Base-by-base conservation (phyloP, 2,329 filamentous ascomycete species). In the Xylariaceae sp. region DNA sequence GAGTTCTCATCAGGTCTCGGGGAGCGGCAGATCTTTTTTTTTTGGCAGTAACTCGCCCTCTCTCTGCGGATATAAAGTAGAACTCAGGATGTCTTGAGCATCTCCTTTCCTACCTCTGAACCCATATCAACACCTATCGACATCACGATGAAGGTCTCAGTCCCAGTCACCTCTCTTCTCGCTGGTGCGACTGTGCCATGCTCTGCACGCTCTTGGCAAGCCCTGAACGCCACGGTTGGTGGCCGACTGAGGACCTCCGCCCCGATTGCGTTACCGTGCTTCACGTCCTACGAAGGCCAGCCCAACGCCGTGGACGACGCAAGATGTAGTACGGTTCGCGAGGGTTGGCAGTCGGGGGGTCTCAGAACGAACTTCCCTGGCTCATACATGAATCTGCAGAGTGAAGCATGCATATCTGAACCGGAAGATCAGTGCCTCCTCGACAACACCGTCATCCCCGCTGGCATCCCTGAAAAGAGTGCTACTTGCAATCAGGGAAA, bases 181-280 rank as follows among this genome's bases (percentile, higher is more conserved):
- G 48, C 23, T 9, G 58, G 51, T 17, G 58, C 17, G 8, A 45
- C 44, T 50, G 60, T 50, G 7, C 57, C 52, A 48, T 48, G 10
- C 23, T 30, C 49, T 17, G 51, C 58, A 11, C 57, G 55, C 47
- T 30, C 55, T 51, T 65, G 61, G 63, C 47, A 56, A 3, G 39
- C 39, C n/a, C 56, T 66, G 10, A 70, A 69, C 41, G 54, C 55
- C 15, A 67, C 65, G 2, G 59, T 71, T 4, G 57, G 53, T 9
- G 68, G 68, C 10, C 66, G 64, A 10, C 45, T 71, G 54, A 18
- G 59, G 18, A n/a, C 18, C 37, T 56, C 57, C 13, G 48, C 47
- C 15, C 70, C 69, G 4, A 57, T 73, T n/a, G 66, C 68, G 9
- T 53, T 67, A n/a, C 66, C 70, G 7, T 72, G 70, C 58, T 72